Evolutionary conservation across 352 stramenopile genomes (phyloP).

Genomic region (Phytopythium montanum): DNA sequence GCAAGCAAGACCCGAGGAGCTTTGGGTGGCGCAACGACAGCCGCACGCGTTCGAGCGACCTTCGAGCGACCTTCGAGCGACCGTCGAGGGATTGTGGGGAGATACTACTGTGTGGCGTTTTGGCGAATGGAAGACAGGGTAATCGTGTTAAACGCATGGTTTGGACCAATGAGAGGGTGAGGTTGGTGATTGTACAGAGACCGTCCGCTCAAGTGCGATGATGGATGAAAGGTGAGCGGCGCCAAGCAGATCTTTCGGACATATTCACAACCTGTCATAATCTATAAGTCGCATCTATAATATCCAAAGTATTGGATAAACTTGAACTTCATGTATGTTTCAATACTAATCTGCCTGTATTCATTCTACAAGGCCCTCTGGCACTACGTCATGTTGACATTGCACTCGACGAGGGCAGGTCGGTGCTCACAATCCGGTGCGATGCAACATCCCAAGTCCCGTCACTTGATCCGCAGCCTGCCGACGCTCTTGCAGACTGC

Average conservation of each 20-base stretch:
- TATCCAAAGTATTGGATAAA: constrained; percentile 1
- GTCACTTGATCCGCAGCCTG: neutral
- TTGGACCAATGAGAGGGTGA: neutral
- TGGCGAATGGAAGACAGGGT: neutral
- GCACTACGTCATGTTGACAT: neutral
- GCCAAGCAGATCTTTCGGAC: neutral
- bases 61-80: neutral
- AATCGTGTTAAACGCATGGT: constrained; percentile 5
- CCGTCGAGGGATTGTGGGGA: neutral
- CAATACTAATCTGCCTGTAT: neutral
- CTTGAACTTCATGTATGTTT: neutral
- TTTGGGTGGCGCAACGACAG: neutral
- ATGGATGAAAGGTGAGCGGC: neutral
- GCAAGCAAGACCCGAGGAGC: neutral
- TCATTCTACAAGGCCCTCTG: neutral
- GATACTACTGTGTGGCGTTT: neutral
- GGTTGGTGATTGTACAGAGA: neutral
- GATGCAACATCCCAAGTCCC: neutral
- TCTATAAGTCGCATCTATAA: neutral
- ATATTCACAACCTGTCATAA: neutral
- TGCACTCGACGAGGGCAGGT: neutral
- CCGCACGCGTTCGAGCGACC: constrained; percentile 5
- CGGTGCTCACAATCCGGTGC: neutral
- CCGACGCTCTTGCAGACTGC: neutral
- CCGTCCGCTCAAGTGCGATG: neutral